Evolutionary conservation across 352 stramenopile genomes (phyloP).

Genomic region (Phytophthora sp.): DNA sequence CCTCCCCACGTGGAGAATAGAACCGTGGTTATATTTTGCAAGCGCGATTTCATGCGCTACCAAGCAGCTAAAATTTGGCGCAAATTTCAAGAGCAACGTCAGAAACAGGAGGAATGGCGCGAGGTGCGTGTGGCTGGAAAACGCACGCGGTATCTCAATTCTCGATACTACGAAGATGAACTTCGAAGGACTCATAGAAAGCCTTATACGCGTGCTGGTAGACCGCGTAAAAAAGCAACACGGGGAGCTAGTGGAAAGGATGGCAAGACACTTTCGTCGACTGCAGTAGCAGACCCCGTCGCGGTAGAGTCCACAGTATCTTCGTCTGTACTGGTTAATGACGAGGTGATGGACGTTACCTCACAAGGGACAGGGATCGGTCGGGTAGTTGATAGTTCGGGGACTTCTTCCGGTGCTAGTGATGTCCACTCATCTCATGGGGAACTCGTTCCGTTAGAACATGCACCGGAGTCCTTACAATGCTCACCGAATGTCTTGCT

Average conservation of each 20-base stretch:
- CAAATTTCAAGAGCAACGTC: constrained; percentile 75
- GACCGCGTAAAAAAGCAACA: constrained; percentile 10
- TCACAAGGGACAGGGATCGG: not conserved
- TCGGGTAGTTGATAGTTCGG: not conserved
- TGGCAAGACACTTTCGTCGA: no score
- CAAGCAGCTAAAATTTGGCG: constrained; percentile 73
- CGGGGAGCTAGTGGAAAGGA: not conserved
- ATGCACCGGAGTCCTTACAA: no score
- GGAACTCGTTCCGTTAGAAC: no score
- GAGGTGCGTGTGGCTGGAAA: constrained; percentile 54
- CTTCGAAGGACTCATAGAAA: constrained; percentile 26
- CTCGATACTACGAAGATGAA: constrained; percentile 41
- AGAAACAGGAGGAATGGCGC: constrained; percentile 51
- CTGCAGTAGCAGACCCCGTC: not conserved
- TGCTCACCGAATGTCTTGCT: no score
- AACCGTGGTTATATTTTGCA: constrained; percentile 85
- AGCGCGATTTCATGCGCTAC: constrained; percentile 81
- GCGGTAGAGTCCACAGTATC: not conserved
- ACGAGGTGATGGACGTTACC: not conserved
- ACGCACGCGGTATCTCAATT: constrained; percentile 57
- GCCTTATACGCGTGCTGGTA: constrained; percentile 21
- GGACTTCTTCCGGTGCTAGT: not conserved
- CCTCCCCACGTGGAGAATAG: constrained; percentile 32
- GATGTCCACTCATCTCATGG: no score
- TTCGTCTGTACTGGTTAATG: not conserved